Evolutionary conservation across 768 basidiomycete species (phyloP).

Genomic region (Dioszegia crocea): DNA sequence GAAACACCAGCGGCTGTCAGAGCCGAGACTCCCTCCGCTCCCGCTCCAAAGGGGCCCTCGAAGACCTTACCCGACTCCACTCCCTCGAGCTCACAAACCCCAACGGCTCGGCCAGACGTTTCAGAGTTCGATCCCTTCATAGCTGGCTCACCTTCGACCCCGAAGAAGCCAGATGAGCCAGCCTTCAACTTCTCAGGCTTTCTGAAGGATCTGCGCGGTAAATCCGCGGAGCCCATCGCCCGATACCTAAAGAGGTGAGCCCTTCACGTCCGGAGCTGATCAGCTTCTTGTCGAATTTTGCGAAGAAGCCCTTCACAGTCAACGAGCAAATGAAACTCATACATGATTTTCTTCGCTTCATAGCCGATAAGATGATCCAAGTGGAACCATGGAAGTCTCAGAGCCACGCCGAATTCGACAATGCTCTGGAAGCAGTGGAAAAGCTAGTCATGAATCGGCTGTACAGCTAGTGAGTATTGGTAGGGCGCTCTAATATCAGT

Average conservation of each 20-base stretch:
- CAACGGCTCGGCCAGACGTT: constrained; percentile 12
- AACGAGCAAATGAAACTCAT: constrained; percentile 93
- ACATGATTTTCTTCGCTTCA: constrained; percentile 93
- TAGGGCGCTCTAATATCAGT: constrained; percentile 51
- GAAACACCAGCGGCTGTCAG: neutral
- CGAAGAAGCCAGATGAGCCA: constrained; percentile 15
- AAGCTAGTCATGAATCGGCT: constrained; percentile 98
- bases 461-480: constrained; percentile 76
- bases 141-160: neutral
- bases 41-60: neutral
- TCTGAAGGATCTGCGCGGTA: constrained; percentile 86
- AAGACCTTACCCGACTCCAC: neutral
- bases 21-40: neutral
- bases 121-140: constrained; percentile 32
- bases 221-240: constrained; percentile 82
- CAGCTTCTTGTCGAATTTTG: constrained; percentile 89
- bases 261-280: neutral
- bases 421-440: constrained; percentile 98
- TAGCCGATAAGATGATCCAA: constrained; percentile 70
- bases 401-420: constrained; percentile 81
- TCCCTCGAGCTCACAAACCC: neutral
- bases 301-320: constrained; percentile 84
- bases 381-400: constrained; percentile 65
- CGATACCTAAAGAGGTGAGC: constrained; percentile 92
- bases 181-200: constrained; percentile 90